Percentiles rank a stretch among this genome's conserved stretches.
Conservation (phyloP, 1,284 basidiomycete species). For the Pseudozyma hubeiensis region DNA sequence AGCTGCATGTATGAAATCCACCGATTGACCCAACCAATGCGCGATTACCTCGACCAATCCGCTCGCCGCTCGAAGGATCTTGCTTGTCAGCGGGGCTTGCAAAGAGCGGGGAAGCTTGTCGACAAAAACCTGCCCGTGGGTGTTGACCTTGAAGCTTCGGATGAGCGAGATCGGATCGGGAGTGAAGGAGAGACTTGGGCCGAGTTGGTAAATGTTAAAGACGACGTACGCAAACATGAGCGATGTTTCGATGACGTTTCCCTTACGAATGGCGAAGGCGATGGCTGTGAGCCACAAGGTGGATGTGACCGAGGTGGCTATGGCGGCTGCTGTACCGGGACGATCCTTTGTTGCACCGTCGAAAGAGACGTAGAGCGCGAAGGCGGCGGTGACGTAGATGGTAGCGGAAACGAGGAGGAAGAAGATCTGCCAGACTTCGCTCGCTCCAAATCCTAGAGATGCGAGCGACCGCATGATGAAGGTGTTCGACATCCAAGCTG, state of each 20-base stretch:
- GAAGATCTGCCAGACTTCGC: conserved; percentile 66
- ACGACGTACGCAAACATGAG: conserved; percentile 67
- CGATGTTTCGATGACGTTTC: conserved; percentile 67
- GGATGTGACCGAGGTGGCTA: conserved; percentile 60
- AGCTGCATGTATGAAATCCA: conserved; percentile 58
- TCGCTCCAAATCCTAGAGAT: conserved; percentile 59
- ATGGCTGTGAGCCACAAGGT: conserved; percentile 67
- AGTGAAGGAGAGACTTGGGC: conserved; percentile 56
- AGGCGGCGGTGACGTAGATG: conserved; percentile 62
- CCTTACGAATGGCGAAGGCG: conserved; percentile 65
- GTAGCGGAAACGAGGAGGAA: conserved; percentile 64
- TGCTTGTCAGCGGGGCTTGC: conserved; percentile 31
- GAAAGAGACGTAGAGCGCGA: conserved; percentile 63
- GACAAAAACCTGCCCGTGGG: conserved; percentile 39
- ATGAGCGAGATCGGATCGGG: conserved; percentile 65
- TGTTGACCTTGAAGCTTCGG: conserved; percentile 61
- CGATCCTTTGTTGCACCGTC: conserved; percentile 61
- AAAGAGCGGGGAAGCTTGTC: conserved; percentile 30
- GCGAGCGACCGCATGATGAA: conserved; percentile 51
- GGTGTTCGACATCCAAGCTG: conserved; percentile 42
- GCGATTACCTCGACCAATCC: conserved; percentile 52
- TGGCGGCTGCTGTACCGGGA: conserved; percentile 59
- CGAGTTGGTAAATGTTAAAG: conserved; percentile 66
- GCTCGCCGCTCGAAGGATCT: conserved; percentile 41
- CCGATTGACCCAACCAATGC: conserved; percentile 52